phyloP scores from a whole-genome alignment of 179 eudicot species.

The Beta lomatogona region DNA sequence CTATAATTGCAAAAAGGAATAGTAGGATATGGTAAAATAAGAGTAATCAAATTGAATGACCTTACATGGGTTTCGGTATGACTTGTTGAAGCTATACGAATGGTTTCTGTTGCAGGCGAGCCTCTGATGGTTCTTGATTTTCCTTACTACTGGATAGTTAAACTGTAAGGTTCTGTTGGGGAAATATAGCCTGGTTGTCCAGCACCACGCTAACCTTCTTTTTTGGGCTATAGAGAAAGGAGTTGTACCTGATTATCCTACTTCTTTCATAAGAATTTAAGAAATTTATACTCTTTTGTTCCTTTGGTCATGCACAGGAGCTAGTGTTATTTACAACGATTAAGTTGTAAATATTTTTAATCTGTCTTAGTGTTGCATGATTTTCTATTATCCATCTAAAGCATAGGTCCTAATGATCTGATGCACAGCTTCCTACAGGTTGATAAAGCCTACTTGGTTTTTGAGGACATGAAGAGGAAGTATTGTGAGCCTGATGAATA shows the following conservation, averaged over 20 bases:
- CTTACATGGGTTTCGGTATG: too few relatives aligned
- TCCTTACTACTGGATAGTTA: neutral
- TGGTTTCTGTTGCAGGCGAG: neutral
- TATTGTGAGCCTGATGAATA: constrained; percentile 84
- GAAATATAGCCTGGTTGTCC: neutral
- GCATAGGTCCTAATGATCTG: constrained; percentile 48
- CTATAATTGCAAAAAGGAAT: too few relatives aligned
- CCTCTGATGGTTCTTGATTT: neutral
- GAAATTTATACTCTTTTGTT: neutral
- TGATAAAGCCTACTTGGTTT: constrained; percentile 67
- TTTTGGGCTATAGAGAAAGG: too few relatives aligned
- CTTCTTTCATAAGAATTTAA: neutral
- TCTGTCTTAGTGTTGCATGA: neutral
- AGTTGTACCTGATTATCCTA: too few relatives aligned
- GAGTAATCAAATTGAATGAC: too few relatives aligned
- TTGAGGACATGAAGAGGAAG: constrained; percentile 73
- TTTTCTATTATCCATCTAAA: neutral
- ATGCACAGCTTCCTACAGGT: constrained; percentile 73
- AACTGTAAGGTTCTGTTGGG: too few relatives aligned
- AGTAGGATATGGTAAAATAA: too few relatives aligned
- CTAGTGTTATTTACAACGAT: neutral
- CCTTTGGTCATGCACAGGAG: neutral
- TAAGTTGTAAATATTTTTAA: neutral
- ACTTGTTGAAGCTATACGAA: neutral
- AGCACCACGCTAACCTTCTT: neutral